These are phyloP conservation scores for Colletotrichum filicis DNA, from an alignment of 2,329 filamentous ascomycete species.

Conservation along the genomic window DNA sequence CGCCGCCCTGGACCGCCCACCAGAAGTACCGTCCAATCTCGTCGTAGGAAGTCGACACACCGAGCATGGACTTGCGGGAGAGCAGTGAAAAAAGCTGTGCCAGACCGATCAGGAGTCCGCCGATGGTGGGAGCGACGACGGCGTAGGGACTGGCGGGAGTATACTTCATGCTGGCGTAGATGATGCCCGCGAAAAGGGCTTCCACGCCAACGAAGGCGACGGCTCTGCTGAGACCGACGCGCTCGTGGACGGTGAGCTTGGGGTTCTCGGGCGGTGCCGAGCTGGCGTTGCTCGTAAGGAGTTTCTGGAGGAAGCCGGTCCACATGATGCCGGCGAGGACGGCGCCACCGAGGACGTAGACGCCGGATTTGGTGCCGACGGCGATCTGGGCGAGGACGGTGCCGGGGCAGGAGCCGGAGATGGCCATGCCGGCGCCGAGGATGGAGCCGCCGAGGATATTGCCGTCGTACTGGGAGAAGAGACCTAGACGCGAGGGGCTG, in stretches of 20 bases:
- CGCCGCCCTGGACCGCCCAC: conserved; percentile 49
- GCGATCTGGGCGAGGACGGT: conserved; percentile 72
- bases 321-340: conserved; percentile 66
- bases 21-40: conserved; percentile 67
- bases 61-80: conserved; percentile 64
- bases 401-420: conserved; percentile 74
- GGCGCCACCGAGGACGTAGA: conserved; percentile 64
- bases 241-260: conserved; percentile 49
- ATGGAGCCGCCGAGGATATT: conserved; percentile 73
- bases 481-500: conserved; percentile 60
- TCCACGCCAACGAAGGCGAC: conserved; percentile 56
- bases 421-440: conserved; percentile 73
- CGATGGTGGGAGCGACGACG: conserved; percentile 57
- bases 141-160: conserved; percentile 44
- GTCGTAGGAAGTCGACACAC: conserved; percentile 71
- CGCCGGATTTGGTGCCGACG: conserved; percentile 61
- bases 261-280: conserved; percentile 38
- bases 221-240: conserved; percentile 51
- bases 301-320: conserved; percentile 54
- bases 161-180: conserved; percentile 50
- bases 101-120: conserved; percentile 68
- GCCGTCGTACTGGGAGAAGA: conserved; percentile 68
- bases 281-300: conserved; percentile 43
- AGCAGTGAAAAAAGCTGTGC: conserved; percentile 68
- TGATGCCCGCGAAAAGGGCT: conserved; percentile 49